Conservation (phyloP, 2,329 filamentous ascomycete genomes). For the Rasamsonia emersonii region DNA sequence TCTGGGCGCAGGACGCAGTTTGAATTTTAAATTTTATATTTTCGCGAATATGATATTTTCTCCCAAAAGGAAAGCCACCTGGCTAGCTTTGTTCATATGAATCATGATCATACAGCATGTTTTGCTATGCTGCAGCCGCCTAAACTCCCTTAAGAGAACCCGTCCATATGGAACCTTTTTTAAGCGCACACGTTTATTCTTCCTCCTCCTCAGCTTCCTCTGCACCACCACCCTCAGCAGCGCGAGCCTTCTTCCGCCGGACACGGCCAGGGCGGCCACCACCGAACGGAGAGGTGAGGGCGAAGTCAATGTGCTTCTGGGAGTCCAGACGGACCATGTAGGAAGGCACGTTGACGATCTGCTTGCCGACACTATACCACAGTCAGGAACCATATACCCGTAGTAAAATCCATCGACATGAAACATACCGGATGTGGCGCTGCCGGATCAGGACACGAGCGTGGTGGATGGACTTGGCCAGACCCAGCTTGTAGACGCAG, state of each 20-base stretch:
- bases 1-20: too few species aligned
- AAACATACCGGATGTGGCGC: slow-evolving; percentile 77
- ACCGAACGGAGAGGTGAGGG: slow-evolving; percentile 94
- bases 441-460: slow-evolving; percentile 99
- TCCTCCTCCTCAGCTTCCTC: slow-evolving; percentile 70
- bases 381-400: slow-evolving; percentile 3
- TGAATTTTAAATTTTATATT: too few species aligned
- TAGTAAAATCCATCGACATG: neutral
- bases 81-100: slow-evolving; percentile 28
- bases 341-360: slow-evolving; percentile 99
- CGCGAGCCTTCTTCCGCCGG: slow-evolving; percentile 99
- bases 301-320: slow-evolving; percentile 99
- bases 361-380: slow-evolving; percentile 76
- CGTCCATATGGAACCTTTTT: slow-evolving; percentile 26
- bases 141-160: slow-evolving; percentile 31
- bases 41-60: too few species aligned
- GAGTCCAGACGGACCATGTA: slow-evolving; percentile 99
- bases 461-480: slow-evolving; percentile 99
- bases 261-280: slow-evolving; percentile 95
- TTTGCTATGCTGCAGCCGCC: slow-evolving; percentile 30
- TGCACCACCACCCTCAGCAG: slow-evolving; percentile 62
- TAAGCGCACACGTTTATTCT: slow-evolving; percentile 55
- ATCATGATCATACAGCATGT: slow-evolving; percentile 34
- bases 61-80: slow-evolving; percentile 26
- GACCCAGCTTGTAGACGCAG: slow-evolving; percentile 99